These are phyloP conservation scores for Geoglossum cookeanum DNA, from an alignment of 2,329 filamentous ascomycete species.

Conservation along the genomic window DNA sequence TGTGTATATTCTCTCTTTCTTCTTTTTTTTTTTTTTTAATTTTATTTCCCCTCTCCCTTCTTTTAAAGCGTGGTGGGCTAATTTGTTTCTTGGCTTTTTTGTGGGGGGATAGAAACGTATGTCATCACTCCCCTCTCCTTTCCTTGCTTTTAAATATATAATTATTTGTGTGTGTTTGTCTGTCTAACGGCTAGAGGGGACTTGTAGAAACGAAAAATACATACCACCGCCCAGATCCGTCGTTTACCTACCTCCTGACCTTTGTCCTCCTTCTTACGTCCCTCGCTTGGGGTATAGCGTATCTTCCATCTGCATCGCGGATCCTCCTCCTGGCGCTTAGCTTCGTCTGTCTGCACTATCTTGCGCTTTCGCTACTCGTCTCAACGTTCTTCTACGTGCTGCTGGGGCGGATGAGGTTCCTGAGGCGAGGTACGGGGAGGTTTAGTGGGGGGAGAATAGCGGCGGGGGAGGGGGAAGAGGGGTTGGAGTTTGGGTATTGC, in stretches of 20 bases:
- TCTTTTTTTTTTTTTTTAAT: background rate
- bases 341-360: conserved; percentile 39
- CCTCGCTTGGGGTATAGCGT: conserved; percentile 39
- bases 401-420: conserved; percentile 28
- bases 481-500: conserved; percentile 51
- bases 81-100: background rate
- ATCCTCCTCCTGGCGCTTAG: conserved; percentile 18
- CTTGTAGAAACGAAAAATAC: conserved; percentile 46
- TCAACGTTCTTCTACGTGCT: conserved; percentile 45
- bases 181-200: too few species aligned
- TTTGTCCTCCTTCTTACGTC: conserved; percentile 38
- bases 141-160: background rate
- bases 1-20: conserved; percentile 19
- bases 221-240: conserved; percentile 49
- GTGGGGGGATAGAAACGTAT: conserved; percentile 16
- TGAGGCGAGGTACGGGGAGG: conserved; percentile 31
- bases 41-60: background rate
- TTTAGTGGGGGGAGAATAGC: conserved; percentile 7
- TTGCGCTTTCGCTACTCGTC: conserved; percentile 37
- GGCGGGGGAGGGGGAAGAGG: conserved; percentile 26
- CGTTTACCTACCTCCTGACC: conserved; percentile 49
- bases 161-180: too few species aligned
- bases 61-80: background rate
- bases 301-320: conserved; percentile 23
- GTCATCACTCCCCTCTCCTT: background rate